Percentiles rank a stretch among this genome's conserved stretches.
Conservation (phyloP, 1,284 basidiomycete genomes). For the Moesziomyces globuligerus region DNA sequence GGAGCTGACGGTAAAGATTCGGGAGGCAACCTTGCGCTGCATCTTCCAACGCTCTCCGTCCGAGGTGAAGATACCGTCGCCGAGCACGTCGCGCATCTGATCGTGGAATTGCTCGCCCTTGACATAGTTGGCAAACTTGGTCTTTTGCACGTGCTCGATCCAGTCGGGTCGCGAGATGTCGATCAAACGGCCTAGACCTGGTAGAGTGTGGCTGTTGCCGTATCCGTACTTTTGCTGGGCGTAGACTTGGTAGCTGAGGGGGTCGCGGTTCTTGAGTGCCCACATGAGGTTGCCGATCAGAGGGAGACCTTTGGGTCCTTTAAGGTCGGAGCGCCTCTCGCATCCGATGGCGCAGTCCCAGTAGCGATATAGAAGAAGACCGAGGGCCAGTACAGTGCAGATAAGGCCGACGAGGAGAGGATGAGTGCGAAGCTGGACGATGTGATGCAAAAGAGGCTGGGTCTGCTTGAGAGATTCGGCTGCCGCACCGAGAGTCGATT, state of each 20-base stretch:
- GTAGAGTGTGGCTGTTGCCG: conserved; percentile 11
- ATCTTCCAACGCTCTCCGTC: conserved; percentile 20
- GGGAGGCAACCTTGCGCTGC: conserved; percentile 21
- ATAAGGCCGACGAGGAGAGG: conserved; percentile 1
- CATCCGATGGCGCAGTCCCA: conserved; percentile 13
- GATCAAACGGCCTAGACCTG: conserved; percentile 13
- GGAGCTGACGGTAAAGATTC: conserved; percentile 13
- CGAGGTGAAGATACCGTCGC: conserved; percentile 28
- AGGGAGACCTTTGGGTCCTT: conserved; percentile 9
- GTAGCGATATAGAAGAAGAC: conserved; percentile 1
- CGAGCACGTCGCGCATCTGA: conserved; percentile 17
- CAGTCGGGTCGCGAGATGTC: conserved; percentile 19
- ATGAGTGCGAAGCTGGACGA: background rate
- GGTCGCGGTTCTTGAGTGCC: conserved; percentile 18
- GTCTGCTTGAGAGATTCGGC: background rate
- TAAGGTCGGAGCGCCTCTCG: conserved; percentile 7
- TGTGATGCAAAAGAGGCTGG: background rate
- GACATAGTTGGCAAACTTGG: conserved; percentile 20
- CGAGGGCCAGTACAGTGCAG: background rate
- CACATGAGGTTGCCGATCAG: conserved; percentile 11
- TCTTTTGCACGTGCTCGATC: conserved; percentile 32
- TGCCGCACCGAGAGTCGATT: background rate
- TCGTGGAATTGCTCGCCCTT: conserved; percentile 8
- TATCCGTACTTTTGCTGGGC: no score
- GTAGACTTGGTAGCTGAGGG: no score